Conservation (phyloP, 2,329 filamentous ascomycete genomes). For the Lizonia empirigonia region DNA sequence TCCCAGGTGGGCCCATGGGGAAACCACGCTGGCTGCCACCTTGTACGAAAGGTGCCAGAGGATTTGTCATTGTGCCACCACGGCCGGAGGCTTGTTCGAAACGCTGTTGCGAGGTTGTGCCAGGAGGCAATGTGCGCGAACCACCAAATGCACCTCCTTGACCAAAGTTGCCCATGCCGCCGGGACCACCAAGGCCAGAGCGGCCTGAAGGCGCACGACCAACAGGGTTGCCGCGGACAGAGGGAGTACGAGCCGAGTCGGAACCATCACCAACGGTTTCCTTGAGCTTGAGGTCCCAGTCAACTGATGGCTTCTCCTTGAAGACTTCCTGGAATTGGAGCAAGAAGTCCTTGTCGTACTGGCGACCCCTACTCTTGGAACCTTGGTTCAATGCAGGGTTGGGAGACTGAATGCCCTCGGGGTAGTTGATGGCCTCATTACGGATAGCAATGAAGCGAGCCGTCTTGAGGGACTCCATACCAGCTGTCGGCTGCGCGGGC, state of each 20-base stretch:
- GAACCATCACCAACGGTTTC: constrained; percentile 81
- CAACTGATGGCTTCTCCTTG: constrained; percentile 91
- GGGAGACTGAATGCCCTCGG: constrained; percentile 80
- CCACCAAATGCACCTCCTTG: constrained; percentile 50
- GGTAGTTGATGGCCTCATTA: constrained; percentile 75
- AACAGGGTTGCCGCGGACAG: constrained; percentile 60
- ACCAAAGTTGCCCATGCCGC: constrained; percentile 72
- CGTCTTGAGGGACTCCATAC: constrained; percentile 89
- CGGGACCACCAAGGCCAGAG: constrained; percentile 32
- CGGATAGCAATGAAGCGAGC: constrained; percentile 85
- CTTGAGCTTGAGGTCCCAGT: constrained; percentile 90
- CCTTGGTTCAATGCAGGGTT: constrained; percentile 89
- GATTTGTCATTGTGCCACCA: constrained; percentile 50
- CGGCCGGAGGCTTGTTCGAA: constrained; percentile 55
- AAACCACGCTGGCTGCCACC: constrained; percentile 58
- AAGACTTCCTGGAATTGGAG: constrained; percentile 96
- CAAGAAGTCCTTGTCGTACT: constrained; percentile 94
- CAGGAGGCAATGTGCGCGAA: constrained; percentile 69
- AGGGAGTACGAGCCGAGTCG: constrained; percentile 67
- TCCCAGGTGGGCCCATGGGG: constrained; percentile 67
- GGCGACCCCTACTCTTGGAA: constrained; percentile 82
- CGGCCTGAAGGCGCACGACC: constrained; percentile 54
- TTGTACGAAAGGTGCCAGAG: constrained; percentile 64
- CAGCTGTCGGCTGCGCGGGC: constrained; percentile 89
- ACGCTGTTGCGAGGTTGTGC: constrained; percentile 77